A percentile compares a stretch with the other conserved stretches of the same genome.
Conservation (phyloP, 768 basidiomycete species). For the Leucosporidium scottii region DNA sequence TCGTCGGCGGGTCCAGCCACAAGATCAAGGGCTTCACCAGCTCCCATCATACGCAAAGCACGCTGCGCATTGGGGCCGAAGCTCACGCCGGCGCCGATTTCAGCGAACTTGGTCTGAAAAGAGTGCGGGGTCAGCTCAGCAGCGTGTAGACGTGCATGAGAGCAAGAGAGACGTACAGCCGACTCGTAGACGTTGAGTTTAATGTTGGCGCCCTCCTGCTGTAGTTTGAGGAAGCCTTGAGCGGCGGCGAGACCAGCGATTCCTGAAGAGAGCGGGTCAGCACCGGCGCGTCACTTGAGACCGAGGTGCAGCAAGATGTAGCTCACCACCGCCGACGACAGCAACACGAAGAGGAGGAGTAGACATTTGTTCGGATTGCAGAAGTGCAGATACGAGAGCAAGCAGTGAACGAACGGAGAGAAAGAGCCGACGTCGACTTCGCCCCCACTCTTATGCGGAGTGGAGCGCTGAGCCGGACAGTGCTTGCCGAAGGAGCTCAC, state of each 20-base stretch:
- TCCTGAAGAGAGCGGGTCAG: neutral
- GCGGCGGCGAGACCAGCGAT: constrained; percentile 1
- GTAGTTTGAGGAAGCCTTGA: neutral
- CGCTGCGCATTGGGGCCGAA: neutral
- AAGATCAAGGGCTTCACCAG: neutral
- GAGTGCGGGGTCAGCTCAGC: neutral
- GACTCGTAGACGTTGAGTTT: neutral
- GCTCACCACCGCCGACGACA: neutral
- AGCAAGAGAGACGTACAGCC: neutral
- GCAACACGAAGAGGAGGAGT: neutral
- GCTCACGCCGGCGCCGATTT: neutral
- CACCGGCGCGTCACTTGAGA: too few relatives aligned
- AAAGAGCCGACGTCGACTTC: too few relatives aligned
- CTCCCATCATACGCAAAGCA: neutral
- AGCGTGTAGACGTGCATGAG: neutral
- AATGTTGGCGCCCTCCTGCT: neutral
- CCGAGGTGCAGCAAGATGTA: too few relatives aligned
- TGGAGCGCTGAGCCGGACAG: too few relatives aligned
- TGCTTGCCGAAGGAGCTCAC: too few relatives aligned
- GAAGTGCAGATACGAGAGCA: too few relatives aligned
- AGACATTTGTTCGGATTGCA: too few relatives aligned
- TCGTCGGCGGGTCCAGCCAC: neutral
- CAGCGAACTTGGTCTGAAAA: neutral
- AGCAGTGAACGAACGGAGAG: too few relatives aligned
- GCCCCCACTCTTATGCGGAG: too few relatives aligned